Conservation (phyloP, 1,139 yeast genomes). For the Geotrichum restrictum region DNA sequence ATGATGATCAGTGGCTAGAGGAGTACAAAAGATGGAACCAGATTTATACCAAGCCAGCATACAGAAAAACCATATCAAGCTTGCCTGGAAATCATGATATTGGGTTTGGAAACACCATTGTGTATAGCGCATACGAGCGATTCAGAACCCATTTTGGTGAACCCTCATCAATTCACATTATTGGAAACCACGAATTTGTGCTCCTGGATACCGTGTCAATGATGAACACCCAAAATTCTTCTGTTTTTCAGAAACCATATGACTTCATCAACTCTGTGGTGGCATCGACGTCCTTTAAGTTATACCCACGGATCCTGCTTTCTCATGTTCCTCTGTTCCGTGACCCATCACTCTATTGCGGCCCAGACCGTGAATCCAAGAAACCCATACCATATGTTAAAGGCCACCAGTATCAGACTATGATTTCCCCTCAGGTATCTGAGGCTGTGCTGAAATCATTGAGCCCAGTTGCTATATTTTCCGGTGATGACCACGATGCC, state of each 20-base stretch:
- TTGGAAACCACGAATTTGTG: conserved; percentile 76
- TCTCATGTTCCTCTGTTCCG: conserved; percentile 79
- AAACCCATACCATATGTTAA: conserved; percentile 52
- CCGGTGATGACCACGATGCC: conserved; percentile 97
- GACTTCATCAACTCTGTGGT: conserved; percentile 37
- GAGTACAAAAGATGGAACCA: conserved; percentile 66
- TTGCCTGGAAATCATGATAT: conserved; percentile 96
- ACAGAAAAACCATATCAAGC: conserved; percentile 49
- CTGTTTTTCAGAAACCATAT: conserved; percentile 45
- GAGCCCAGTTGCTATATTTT: conserved; percentile 65
- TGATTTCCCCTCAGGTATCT: conserved; percentile 56
- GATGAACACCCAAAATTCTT: conserved; percentile 48
- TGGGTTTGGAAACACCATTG: conserved; percentile 73
- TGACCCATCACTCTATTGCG: conserved; percentile 56
- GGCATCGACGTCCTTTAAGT: conserved; percentile 23
- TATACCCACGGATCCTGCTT: conserved; percentile 63
- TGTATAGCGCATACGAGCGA: conserved; percentile 53
- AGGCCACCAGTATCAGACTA: conserved; percentile 80
- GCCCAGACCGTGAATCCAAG: conserved; percentile 62
- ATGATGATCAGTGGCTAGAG: conserved; percentile 60
- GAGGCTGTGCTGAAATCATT: conserved; percentile 52
- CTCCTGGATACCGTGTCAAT: conserved; percentile 77
- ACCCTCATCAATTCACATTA: conserved; percentile 50
- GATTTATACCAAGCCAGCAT: conserved; percentile 53
- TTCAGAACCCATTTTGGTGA: conserved; percentile 73